These are phyloP conservation scores for Hordeum vulgare DNA, from an alignment of 176 grass and related monocot species.

Conservation along the genomic window DNA sequence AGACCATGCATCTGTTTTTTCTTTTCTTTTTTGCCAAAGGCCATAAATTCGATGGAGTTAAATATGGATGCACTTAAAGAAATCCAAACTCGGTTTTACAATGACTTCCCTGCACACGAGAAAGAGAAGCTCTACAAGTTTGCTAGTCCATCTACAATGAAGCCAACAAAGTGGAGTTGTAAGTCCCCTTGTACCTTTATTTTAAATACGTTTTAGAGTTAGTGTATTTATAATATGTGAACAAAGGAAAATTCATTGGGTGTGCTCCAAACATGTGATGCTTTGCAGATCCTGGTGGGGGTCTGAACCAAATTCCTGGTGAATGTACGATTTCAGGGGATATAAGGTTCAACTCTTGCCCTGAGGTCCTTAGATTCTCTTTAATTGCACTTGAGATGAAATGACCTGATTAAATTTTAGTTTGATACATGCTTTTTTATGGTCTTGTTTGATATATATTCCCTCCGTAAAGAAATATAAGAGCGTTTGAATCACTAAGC, in stretches of 20 bases:
- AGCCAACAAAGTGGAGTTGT: slow-evolving; percentile 98
- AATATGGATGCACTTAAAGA: slow-evolving; percentile 90
- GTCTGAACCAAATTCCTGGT: slow-evolving; percentile 91
- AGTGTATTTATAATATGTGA: not conserved
- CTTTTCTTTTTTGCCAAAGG: slow-evolving; percentile 38
- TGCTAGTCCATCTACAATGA: slow-evolving; percentile 96
- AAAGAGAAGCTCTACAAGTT: slow-evolving; percentile 80
- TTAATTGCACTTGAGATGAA: not conserved
- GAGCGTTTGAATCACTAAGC: too few relatives aligned
- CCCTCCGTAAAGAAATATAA: too few relatives aligned
- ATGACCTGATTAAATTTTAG: not conserved
- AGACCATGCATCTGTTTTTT: not conserved
- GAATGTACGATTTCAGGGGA: slow-evolving; percentile 99
- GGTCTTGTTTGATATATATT: too few relatives aligned
- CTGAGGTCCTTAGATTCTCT: not conserved
- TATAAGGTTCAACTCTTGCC: slow-evolving; percentile 45
- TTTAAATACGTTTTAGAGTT: not conserved
- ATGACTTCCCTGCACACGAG: slow-evolving; percentile 64
- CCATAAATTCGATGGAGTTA: slow-evolving; percentile 86
- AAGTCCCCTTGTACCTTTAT: slow-evolving; percentile 26
- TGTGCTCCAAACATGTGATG: slow-evolving; percentile 4
- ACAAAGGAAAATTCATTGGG: not conserved
- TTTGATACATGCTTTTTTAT: not conserved
- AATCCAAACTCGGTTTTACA: slow-evolving; percentile 83
- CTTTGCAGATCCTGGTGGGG: slow-evolving; percentile 83